Evolutionary conservation across 2,329 filamentous ascomycete genomes (phyloP).

Genomic region (Pyrenophora graminea): DNA sequence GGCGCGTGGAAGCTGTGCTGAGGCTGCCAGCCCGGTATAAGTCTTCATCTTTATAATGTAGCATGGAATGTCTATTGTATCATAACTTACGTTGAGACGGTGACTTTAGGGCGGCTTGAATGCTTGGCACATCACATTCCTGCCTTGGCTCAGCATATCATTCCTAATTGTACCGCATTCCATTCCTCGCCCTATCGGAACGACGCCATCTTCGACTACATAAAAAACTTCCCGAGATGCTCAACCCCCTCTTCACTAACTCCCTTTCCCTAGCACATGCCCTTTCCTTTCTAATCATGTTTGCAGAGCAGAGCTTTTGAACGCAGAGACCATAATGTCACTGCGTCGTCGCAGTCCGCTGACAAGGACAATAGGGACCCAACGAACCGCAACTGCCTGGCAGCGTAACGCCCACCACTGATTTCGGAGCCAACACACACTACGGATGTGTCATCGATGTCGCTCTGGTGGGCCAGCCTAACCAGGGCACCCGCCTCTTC

Average conservation of each 20-base stretch:
- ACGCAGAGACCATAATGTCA: background rate
- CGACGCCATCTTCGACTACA: background rate
- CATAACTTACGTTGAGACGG: too few species aligned
- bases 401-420: background rate
- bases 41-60: background rate
- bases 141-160: background rate
- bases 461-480: background rate
- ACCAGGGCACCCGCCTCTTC: background rate
- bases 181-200: background rate
- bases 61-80: too few species aligned
- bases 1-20: conserved; percentile 31
- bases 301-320: background rate
- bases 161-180: background rate
- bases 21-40: conserved; percentile 29
- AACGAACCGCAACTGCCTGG: background rate
- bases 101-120: too few species aligned
- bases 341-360: background rate
- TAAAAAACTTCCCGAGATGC: background rate
- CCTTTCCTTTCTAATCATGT: background rate
- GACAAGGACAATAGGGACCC: conserved; percentile 1
- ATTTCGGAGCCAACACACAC: background rate
- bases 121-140: background rate
- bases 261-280: background rate
- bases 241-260: background rate
- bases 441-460: conserved; percentile 2